Base-by-base conservation (phyloP, 2,329 filamentous ascomycete genomes). In the Ambrosiella xylebori region DNA sequence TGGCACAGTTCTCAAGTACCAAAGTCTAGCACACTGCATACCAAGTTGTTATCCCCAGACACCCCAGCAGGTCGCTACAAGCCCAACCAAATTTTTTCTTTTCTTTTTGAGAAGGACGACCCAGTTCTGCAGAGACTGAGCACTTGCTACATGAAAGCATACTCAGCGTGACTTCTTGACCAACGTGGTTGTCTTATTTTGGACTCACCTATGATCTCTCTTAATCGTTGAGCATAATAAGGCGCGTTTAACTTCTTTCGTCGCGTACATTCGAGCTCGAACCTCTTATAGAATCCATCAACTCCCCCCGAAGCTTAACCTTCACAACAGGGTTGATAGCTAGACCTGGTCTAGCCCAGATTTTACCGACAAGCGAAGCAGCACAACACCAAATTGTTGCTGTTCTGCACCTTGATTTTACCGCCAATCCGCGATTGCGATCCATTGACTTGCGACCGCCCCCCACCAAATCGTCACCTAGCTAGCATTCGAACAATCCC, bases 311-410 rank as follows among this genome's bases (percentile, higher is more conserved):
- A 35, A 51, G 47, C 47, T 51, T 27, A 19, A 51, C 19, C 47
- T 51, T 51, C 47, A 17, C 17, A 51, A 19, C 47, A 51, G 47
- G 47, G 47, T 51, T 51, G 15, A 36, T 51, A 51, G 47, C 47
- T 51, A 51, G 4, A 51, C 47, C 47, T 8, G 13, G 47, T 19
- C 47, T 51, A 19, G 47, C 27, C 19, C 47, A 51, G 47, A 15
- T 19, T 51, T 51, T 51, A 51, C 47, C 47, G 47, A 51, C 47
- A 51, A 51, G 47, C 47, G 47, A 51, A 36, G 47, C 47, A 51
- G 47, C 47, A 51, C 27, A 51, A 51, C 47, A 51, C 27, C 47
- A 51, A 51, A 51, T 8, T 27, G 19, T 36, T 36, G 38, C 52
- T 54, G 15, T 41, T 41, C 19, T 11, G 38, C 9, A 54, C 35